Percentiles rank a stretch among this genome's conserved stretches.
phyloP scores from a whole-genome alignment of 495 filamentous ascomycete species.

The Xeromyces bisporus region DNA sequence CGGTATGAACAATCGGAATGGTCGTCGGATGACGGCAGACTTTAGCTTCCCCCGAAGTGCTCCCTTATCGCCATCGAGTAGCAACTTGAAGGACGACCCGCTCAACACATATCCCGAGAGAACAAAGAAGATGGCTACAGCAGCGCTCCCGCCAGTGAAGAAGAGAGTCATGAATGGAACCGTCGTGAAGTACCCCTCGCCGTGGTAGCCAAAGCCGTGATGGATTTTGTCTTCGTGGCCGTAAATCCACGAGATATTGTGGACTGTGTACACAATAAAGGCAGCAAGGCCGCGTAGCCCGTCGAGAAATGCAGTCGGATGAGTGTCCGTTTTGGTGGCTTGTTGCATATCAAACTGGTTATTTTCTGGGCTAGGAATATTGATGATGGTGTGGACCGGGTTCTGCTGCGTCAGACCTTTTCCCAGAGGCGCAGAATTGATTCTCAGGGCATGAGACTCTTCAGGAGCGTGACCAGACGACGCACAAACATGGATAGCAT shows the following conservation, averaged over 20 bases:
- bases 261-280: slow-evolving; percentile 1
- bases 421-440: no score
- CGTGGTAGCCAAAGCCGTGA: slow-evolving; percentile 2
- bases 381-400: no score
- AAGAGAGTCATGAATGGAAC: slow-evolving; percentile 1
- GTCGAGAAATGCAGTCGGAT: slow-evolving; percentile 2
- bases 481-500: no score
- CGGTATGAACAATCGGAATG: slow-evolving; percentile 2
- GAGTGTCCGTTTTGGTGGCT: no score
- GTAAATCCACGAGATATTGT: slow-evolving; percentile 1
- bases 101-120: slow-evolving; percentile 4
- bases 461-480: no score
- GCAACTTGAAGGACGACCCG: neutral
- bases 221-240: neutral
- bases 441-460: no score
- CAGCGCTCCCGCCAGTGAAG: slow-evolving; percentile 2
- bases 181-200: slow-evolving; percentile 1
- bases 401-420: no score
- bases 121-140: slow-evolving; percentile 3
- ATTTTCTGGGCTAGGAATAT: no score
- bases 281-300: slow-evolving; percentile 2
- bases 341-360: no score
- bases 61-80: neutral
- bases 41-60: neutral
- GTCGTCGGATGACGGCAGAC: slow-evolving; percentile 2